phyloP scores from a whole-genome alignment of 805 yeast species.

The Candida endomychidarum region DNA sequence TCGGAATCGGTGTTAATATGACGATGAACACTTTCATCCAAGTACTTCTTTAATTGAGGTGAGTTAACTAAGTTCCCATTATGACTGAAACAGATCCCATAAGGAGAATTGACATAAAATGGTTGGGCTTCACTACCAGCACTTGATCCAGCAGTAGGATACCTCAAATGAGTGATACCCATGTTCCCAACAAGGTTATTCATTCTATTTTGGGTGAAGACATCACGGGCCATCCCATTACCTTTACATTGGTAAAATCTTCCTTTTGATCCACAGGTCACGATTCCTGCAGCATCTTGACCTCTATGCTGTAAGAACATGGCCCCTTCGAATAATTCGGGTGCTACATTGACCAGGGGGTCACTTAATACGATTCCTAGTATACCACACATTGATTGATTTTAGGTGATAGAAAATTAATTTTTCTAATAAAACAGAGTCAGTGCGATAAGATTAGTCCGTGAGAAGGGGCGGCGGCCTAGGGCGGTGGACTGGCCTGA shows the following conservation, averaged over 20 bases:
- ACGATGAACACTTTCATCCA: slow-evolving; percentile 93
- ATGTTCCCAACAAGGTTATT: slow-evolving; percentile 81
- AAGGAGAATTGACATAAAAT: slow-evolving; percentile 95
- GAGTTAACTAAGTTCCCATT: slow-evolving; percentile 95
- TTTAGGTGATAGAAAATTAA: too few relatives aligned
- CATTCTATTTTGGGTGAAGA: slow-evolving; percentile 83
- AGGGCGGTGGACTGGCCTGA: too few relatives aligned
- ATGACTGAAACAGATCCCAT: slow-evolving; percentile 87
- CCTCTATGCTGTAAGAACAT: slow-evolving; percentile 95
- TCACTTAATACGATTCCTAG: slow-evolving; percentile 84
- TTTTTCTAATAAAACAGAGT: slow-evolving; percentile 3
- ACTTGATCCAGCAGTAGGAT: slow-evolving; percentile 96
- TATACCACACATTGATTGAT: slow-evolving; percentile 81
- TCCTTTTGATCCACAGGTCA: slow-evolving; percentile 92
- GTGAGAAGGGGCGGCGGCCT: background rate
- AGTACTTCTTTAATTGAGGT: slow-evolving; percentile 65
- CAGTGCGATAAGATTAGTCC: background rate
- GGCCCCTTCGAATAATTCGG: slow-evolving; percentile 90
- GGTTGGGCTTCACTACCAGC: slow-evolving; percentile 99
- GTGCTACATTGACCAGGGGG: slow-evolving; percentile 69
- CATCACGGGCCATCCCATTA: slow-evolving; percentile 98
- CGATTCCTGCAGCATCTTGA: slow-evolving; percentile 99
- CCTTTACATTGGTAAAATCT: slow-evolving; percentile 97
- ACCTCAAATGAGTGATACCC: slow-evolving; percentile 94
- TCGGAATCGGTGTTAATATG: slow-evolving; percentile 97